Percentiles rank a stretch among this genome's conserved stretches.
phyloP scores from a whole-genome alignment of 257 asterid genomes.

The Solanum corneliomulleri region DNA sequence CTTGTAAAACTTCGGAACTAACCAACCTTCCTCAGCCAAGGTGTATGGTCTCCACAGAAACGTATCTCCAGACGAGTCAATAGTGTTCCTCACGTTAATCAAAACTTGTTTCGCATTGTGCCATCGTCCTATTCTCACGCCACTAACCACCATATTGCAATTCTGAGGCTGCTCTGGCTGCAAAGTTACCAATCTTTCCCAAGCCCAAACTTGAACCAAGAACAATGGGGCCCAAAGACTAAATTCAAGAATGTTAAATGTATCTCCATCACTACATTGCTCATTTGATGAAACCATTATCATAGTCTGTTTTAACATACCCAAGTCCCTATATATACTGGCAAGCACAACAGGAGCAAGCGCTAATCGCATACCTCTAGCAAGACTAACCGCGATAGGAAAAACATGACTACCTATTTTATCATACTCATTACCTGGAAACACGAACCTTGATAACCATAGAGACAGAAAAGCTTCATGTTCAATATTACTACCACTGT shows the following conservation, averaged over 20 bases:
- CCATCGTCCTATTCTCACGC: constrained; percentile 23
- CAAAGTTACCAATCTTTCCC: constrained; percentile 29
- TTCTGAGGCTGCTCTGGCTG: constrained; percentile 11
- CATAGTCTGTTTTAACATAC: constrained; percentile 17
- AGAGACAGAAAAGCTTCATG: constrained; percentile 36
- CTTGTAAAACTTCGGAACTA: constrained; percentile 10
- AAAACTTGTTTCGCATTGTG: not conserved
- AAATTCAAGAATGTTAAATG: not conserved
- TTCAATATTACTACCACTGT: not conserved
- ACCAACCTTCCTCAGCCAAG: constrained; percentile 14
- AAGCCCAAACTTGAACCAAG: constrained; percentile 36
- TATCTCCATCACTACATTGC: not conserved
- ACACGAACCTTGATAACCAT: constrained; percentile 32
- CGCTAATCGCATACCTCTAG: constrained; percentile 22
- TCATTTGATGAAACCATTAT: not conserved
- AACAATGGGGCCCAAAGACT: constrained; percentile 18
- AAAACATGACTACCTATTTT: constrained; percentile 5
- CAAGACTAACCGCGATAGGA: constrained; percentile 18
- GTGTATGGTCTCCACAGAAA: constrained; percentile 29
- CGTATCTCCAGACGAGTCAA: constrained; percentile 12
- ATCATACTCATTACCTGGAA: constrained; percentile 12
- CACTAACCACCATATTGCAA: not conserved
- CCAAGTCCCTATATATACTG: constrained; percentile 26
- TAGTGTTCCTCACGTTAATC: constrained; percentile 15
- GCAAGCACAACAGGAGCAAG: constrained; percentile 34